phyloP scores from a whole-genome alignment of 2,329 filamentous ascomycete genomes.

The Fusarium sp. region DNA sequence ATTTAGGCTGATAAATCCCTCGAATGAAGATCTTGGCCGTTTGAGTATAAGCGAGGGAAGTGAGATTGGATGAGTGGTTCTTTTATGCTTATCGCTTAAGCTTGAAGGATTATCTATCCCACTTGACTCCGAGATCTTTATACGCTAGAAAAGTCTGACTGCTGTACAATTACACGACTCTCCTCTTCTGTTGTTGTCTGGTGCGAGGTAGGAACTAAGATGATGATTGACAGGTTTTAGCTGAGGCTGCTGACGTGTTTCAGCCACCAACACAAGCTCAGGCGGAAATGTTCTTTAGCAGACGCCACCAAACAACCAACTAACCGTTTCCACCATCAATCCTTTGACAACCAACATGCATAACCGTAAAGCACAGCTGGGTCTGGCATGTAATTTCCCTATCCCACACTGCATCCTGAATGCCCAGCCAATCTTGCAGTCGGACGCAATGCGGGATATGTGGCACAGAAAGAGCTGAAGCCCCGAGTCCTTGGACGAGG shows the following conservation, averaged over 20 bases:
- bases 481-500: conserved; percentile 7
- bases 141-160: background rate
- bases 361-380: background rate
- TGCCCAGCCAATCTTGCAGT: background rate
- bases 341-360: conserved; percentile 1
- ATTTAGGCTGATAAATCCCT: conserved; percentile 17
- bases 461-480: conserved; percentile 16
- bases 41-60: background rate
- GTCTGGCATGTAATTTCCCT: background rate
- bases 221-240: background rate
- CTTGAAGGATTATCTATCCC: background rate
- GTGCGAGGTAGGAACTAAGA: too few relatives aligned
- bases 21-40: conserved; percentile 20
- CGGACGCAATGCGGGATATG: background rate
- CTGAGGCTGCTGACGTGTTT: conserved; percentile 10
- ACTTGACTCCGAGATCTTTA: background rate
- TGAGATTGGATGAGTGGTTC: background rate
- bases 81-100: background rate
- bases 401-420: background rate
- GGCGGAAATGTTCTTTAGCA: background rate
- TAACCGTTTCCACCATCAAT: conserved; percentile 9
- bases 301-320: background rate
- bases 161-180: too few relatives aligned
- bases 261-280: conserved; percentile 11
- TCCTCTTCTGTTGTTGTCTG: too few relatives aligned